Conservation (phyloP, 2,329 filamentous ascomycete genomes). For the Colletotrichum magnum region DNA sequence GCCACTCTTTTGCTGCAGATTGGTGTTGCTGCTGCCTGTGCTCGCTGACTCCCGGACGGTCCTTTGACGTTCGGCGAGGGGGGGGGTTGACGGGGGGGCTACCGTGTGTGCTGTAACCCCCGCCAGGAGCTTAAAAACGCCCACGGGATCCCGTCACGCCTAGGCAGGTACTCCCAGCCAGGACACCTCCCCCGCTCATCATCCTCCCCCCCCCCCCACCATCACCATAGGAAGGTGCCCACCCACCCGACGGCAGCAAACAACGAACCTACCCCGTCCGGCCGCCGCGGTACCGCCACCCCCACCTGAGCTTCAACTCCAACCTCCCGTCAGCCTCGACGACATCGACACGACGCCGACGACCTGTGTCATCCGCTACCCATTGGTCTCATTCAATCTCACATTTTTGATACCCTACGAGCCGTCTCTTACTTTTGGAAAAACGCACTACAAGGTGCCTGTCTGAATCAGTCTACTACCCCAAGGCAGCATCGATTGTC, state of each 20-base stretch:
- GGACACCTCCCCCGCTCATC: background rate
- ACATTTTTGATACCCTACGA: background rate
- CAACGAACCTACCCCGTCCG: background rate
- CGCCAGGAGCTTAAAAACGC: slow-evolving; percentile 10
- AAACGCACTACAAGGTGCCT: no score
- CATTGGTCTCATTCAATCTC: slow-evolving; percentile 7
- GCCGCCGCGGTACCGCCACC: slow-evolving; percentile 7
- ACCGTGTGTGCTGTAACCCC: background rate
- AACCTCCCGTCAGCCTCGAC: slow-evolving; percentile 28
- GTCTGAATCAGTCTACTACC: no score
- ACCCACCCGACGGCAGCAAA: no score
- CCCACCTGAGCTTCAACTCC: slow-evolving; percentile 15
- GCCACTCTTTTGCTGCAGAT: background rate
- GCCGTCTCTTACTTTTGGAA: no score
- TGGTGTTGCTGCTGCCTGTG: background rate
- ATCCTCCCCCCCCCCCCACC: no score
- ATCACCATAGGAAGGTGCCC: no score
- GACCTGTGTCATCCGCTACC: slow-evolving; percentile 1
- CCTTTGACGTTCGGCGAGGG: background rate
- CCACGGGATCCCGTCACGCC: slow-evolving; percentile 3
- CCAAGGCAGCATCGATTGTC: no score
- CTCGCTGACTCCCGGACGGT: background rate
- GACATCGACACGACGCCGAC: slow-evolving; percentile 1
- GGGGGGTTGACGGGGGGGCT: no score
- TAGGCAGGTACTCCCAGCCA: background rate